phyloP scores from a whole-genome alignment of 2,329 filamentous ascomycete species.

The Colletotrichum trifolii region DNA sequence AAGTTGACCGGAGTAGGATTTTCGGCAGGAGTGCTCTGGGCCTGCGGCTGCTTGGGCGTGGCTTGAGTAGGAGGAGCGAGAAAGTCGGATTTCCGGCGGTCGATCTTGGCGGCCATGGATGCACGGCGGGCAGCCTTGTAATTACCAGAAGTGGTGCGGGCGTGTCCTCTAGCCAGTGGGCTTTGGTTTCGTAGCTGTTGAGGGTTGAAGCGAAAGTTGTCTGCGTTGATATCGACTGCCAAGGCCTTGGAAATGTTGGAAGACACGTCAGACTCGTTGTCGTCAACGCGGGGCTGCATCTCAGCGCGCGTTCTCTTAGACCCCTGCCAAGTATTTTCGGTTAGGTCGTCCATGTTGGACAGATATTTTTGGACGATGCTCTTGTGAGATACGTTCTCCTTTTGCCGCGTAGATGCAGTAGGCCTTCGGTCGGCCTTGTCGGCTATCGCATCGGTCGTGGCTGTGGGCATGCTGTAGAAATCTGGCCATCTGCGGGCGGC shows the following conservation, averaged over 20 bases:
- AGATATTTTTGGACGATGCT: constrained; percentile 35
- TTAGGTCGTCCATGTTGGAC: constrained; percentile 55
- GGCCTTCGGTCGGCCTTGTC: constrained; percentile 13
- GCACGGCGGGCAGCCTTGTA: constrained; percentile 28
- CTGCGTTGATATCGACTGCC: constrained; percentile 38
- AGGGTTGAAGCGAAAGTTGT: constrained; percentile 42
- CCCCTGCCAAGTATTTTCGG: constrained; percentile 52
- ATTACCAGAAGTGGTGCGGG: constrained; percentile 42
- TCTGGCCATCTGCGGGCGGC: constrained; percentile 65
- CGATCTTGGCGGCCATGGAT: constrained; percentile 27
- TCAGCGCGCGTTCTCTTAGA: constrained; percentile 57
- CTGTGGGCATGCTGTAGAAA: constrained; percentile 57
- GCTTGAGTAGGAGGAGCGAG: constrained; percentile 28
- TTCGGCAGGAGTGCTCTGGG: constrained; percentile 7
- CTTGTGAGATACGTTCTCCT: constrained; percentile 58
- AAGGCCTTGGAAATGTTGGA: constrained; percentile 53
- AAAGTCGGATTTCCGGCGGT: constrained; percentile 31
- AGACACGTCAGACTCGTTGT: constrained; percentile 63
- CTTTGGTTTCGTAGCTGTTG: constrained; percentile 48
- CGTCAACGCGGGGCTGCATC: constrained; percentile 63
- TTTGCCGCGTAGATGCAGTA: constrained; percentile 44
- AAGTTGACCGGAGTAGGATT: constrained; percentile 35
- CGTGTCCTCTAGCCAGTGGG: constrained; percentile 51
- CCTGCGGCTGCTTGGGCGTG: constrained; percentile 27
- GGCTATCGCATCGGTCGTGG: constrained; percentile 19